phyloP scores from a whole-genome alignment of 352 stramenopile species.

The Elongisporangium anandrum region DNA sequence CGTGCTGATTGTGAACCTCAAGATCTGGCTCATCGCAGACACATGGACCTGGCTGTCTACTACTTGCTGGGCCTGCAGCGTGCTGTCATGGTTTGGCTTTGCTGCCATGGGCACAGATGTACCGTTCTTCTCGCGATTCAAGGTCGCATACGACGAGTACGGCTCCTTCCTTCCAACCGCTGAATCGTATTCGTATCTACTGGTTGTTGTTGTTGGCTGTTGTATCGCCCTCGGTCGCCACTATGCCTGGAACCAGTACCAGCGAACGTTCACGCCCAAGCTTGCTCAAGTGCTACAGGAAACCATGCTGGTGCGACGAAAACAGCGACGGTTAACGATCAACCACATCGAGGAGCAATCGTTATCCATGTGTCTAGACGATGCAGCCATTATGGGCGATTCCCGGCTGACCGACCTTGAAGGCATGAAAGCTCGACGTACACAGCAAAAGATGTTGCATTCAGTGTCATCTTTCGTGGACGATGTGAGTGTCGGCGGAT shows the following conservation, averaged over 20 bases:
- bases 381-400: slow-evolving; percentile 46
- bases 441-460: slow-evolving; percentile 6
- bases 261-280: slow-evolving; percentile 71
- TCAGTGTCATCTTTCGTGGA: slow-evolving; percentile 5
- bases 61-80: slow-evolving; percentile 52
- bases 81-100: slow-evolving; percentile 70
- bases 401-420: slow-evolving; percentile 46
- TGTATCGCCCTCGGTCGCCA: slow-evolving; percentile 64
- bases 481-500: slow-evolving; percentile 1
- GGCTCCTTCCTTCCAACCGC: slow-evolving; percentile 59
- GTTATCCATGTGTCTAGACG: slow-evolving; percentile 74
- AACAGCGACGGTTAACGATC: slow-evolving; percentile 61
- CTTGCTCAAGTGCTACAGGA: slow-evolving; percentile 69
- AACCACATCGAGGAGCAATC: slow-evolving; percentile 69
- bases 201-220: slow-evolving; percentile 68
- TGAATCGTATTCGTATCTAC: slow-evolving; percentile 45
- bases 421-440: slow-evolving; percentile 20
- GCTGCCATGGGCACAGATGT: slow-evolving; percentile 51
- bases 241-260: slow-evolving; percentile 76
- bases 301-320: slow-evolving; percentile 29
- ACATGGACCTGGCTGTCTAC: slow-evolving; percentile 69
- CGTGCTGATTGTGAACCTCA: slow-evolving; percentile 93
- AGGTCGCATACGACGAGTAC: slow-evolving; percentile 80
- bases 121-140: slow-evolving; percentile 53
- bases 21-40: slow-evolving; percentile 85